These are phyloP conservation scores for Botryotinia narcissicola DNA, from an alignment of 2,329 filamentous ascomycete genomes.

Conservation along the genomic window DNA sequence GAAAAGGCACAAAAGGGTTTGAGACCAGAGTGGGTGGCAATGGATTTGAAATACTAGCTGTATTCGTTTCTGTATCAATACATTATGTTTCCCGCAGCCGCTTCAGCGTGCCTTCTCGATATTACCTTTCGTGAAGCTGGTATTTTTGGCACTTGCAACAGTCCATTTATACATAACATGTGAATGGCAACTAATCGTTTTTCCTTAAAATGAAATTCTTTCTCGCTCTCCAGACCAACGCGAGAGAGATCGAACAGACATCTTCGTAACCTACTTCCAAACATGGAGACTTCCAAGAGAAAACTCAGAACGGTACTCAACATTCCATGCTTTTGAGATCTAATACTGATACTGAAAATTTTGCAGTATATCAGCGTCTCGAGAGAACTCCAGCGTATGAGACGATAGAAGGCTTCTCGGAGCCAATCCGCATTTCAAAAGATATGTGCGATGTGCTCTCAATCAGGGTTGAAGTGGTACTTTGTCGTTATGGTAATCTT, in stretches of 20 bases:
- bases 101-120: not conserved
- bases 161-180: not conserved
- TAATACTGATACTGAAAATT: not conserved
- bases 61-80: not conserved
- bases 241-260: not conserved
- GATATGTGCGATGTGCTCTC: not conserved
- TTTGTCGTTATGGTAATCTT: slow-evolving; percentile 66
- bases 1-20: not conserved
- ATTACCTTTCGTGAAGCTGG: not conserved
- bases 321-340: not conserved
- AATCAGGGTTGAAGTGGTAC: not conserved
- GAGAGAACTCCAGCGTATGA: not conserved
- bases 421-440: not conserved
- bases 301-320: not conserved
- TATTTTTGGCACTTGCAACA: not conserved
- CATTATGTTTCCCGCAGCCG: not conserved
- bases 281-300: not conserved
- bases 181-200: not conserved
- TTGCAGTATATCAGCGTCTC: not conserved
- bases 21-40: not conserved
- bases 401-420: not conserved
- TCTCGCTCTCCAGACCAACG: not conserved
- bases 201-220: too few relatives aligned
- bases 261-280: not conserved
- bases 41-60: not conserved